Evolutionary conservation across 176 grass and related monocot species (phyloP).

Genomic region (Musa schizocarpa): DNA sequence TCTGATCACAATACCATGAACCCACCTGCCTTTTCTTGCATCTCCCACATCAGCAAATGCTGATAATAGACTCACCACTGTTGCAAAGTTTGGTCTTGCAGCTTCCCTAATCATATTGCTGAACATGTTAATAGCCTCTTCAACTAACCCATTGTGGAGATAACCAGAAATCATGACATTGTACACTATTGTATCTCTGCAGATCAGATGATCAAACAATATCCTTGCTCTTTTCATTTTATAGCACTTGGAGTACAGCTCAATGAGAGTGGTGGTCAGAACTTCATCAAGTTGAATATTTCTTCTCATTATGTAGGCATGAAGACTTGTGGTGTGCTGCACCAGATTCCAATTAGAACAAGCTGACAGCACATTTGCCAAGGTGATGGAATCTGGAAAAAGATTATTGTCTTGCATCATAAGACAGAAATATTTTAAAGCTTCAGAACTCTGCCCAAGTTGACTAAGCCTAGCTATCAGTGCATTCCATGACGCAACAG

Average conservation of each 20-base stretch:
- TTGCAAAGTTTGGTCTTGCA: constrained; percentile 30
- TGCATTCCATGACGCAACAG: constrained; percentile 49
- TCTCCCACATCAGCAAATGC: constrained; percentile 36
- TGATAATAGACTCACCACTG: constrained; percentile 34
- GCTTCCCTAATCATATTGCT: constrained; percentile 26
- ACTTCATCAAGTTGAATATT: constrained; percentile 38
- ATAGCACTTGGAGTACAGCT: constrained; percentile 40
- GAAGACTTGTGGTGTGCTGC: constrained; percentile 31
- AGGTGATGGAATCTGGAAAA: constrained; percentile 42
- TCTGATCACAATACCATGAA: constrained; percentile 38
- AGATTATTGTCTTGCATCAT: constrained; percentile 39
- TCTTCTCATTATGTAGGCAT: constrained; percentile 53
- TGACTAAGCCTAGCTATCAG: constrained; percentile 35
- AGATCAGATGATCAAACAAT: constrained; percentile 38
- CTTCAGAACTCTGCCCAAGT: constrained; percentile 20
- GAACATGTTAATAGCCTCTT: constrained; percentile 34
- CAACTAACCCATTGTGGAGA: constrained; percentile 29
- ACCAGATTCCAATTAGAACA: constrained; percentile 34
- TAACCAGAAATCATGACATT: constrained; percentile 47
- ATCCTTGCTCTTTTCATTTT: constrained; percentile 26
- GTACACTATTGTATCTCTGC: constrained; percentile 45
- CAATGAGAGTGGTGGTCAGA: constrained; percentile 50
- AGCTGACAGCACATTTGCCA: constrained; percentile 51
- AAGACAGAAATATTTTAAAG: constrained; percentile 31
- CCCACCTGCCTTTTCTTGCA: constrained; percentile 38